phyloP scores from a whole-genome alignment of 2,329 filamentous ascomycete genomes.

The Ambrosiella cleistominuta region DNA sequence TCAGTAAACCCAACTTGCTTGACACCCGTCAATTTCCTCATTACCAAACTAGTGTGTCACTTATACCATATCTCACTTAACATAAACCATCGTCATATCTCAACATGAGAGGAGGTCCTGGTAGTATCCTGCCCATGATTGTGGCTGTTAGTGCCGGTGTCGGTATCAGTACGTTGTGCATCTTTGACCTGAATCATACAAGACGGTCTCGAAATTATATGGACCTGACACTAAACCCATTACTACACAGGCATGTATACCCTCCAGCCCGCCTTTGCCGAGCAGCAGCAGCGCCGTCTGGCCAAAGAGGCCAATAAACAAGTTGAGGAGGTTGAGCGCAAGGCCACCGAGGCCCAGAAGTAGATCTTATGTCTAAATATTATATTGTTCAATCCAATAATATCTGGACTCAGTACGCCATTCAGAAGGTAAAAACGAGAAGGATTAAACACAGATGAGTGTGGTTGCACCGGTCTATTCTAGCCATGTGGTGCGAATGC shows the following conservation, averaged over 20 bases:
- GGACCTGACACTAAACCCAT: too few relatives aligned
- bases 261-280: slow-evolving; percentile 10
- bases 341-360: not conserved
- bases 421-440: not conserved
- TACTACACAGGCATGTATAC: slow-evolving; percentile 8
- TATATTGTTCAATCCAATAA: not conserved
- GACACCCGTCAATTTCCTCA: too few relatives aligned
- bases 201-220: not conserved
- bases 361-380: not conserved
- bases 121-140: slow-evolving; percentile 10
- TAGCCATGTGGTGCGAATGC: not conserved
- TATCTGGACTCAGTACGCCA: not conserved
- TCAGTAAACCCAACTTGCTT: not conserved
- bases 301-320: slow-evolving; percentile 3
- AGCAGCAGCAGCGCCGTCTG: slow-evolving; percentile 8
- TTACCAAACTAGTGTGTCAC: too few relatives aligned
- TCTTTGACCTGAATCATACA: not conserved
- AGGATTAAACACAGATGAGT: not conserved
- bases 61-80: not conserved
- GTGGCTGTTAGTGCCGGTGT: slow-evolving; percentile 11
- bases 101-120: slow-evolving; percentile 9
- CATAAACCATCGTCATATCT: not conserved
- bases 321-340: slow-evolving; percentile 10
- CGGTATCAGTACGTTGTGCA: slow-evolving; percentile 7
- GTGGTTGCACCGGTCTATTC: not conserved